These are phyloP conservation scores for Corynascus novoguineensis DNA, from an alignment of 495 filamentous ascomycete genomes.

Conservation along the genomic window DNA sequence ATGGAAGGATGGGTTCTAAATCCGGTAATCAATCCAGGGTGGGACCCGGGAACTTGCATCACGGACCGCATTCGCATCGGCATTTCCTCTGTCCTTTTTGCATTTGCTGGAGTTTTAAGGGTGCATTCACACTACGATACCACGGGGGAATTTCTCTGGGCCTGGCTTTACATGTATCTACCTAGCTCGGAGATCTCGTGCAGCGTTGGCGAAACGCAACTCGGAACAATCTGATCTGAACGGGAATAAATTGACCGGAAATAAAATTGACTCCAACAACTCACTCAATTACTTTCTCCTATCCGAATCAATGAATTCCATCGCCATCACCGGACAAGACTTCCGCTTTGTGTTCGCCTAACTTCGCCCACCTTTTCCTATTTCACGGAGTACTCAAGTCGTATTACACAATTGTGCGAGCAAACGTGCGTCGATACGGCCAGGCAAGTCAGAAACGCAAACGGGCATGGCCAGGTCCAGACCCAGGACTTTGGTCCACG, in stretches of 20 bases:
- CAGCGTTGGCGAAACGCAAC: neutral
- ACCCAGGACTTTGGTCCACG: neutral
- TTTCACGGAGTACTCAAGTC: too few species aligned
- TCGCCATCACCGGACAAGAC: too few species aligned
- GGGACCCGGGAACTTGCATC: neutral
- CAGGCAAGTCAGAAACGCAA: too few species aligned
- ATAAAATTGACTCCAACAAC: neutral
- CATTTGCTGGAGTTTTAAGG: conserved; percentile 3
- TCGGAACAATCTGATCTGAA: neutral
- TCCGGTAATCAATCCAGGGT: neutral
- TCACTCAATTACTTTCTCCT: too few species aligned
- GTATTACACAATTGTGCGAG: too few species aligned
- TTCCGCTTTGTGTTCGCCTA: too few species aligned
- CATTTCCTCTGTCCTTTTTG: conserved; percentile 1
- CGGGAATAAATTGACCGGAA: too few species aligned
- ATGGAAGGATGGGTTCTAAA: neutral
- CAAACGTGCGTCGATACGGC: too few species aligned
- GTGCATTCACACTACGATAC: conserved; percentile 6
- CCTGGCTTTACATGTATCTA: neutral
- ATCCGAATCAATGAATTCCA: too few species aligned
- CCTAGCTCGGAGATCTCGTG: neutral
- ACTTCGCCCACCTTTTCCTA: too few species aligned
- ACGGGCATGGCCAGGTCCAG: neutral
- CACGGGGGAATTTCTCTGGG: neutral
- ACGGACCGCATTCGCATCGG: neutral